A percentile compares a stretch with the other conserved stretches of the same genome.
Evolutionary conservation across 2,329 filamentous ascomycete species (phyloP).

Genomic region (Acrocalymma vagum): DNA sequence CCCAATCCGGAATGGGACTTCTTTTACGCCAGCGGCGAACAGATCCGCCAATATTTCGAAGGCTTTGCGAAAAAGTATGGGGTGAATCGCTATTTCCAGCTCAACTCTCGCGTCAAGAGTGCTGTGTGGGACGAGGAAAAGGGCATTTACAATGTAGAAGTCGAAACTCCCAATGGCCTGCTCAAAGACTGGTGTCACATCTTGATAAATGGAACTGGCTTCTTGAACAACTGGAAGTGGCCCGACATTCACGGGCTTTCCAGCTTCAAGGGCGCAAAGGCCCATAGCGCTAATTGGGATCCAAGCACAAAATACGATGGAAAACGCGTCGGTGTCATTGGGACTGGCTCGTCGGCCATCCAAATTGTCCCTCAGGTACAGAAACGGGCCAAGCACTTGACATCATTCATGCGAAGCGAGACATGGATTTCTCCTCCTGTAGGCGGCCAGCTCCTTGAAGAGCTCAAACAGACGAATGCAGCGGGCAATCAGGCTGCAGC

Average conservation of each 20-base stretch:
- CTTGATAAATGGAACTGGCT: slow-evolving; percentile 54
- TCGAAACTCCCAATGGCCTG: too few relatives aligned
- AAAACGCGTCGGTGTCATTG: slow-evolving; percentile 55
- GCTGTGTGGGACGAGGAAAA: slow-evolving; percentile 45
- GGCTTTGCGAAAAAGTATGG: slow-evolving; percentile 47
- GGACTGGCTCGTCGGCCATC: slow-evolving; percentile 55
- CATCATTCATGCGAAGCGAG: slow-evolving; percentile 59
- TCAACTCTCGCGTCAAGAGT: slow-evolving; percentile 44
- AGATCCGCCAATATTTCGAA: slow-evolving; percentile 53
- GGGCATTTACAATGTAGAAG: slow-evolving; percentile 49
- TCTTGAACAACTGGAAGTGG: slow-evolving; percentile 51
- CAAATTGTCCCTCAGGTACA: slow-evolving; percentile 59
- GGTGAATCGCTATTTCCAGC: slow-evolving; percentile 38
- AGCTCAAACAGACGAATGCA: too few relatives aligned
- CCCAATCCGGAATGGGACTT: slow-evolving; percentile 52
- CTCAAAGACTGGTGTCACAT: slow-evolving; percentile 53
- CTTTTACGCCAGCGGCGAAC: slow-evolving; percentile 47
- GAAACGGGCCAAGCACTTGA: slow-evolving; percentile 54
- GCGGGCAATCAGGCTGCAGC: too few relatives aligned
- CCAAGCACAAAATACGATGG: slow-evolving; percentile 42
- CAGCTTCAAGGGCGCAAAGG: slow-evolving; percentile 54
- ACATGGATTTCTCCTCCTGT: too few relatives aligned
- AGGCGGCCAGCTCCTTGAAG: too few relatives aligned
- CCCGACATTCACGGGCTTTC: slow-evolving; percentile 53
- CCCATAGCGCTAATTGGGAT: slow-evolving; percentile 57